Conservation (phyloP, 2,329 filamentous ascomycete genomes). For the Diaporthe humulicola region DNA sequence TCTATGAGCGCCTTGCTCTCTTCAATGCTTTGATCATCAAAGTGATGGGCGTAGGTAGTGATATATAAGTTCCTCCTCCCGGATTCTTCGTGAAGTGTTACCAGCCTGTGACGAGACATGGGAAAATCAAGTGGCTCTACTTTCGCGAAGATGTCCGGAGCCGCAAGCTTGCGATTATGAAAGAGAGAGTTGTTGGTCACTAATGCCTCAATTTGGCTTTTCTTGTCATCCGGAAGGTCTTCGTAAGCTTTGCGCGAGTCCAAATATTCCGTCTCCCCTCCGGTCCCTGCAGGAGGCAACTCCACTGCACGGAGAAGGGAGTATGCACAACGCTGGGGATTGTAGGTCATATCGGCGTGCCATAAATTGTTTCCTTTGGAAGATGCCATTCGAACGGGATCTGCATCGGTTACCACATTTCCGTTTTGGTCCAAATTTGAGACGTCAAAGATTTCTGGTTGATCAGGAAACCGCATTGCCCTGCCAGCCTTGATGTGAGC, state of each 20-base stretch:
- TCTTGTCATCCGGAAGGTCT: constrained; percentile 21
- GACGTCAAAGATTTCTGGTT: constrained; percentile 30
- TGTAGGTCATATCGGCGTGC: constrained; percentile 29
- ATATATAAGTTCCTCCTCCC: constrained; percentile 61
- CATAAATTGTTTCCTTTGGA: constrained; percentile 20
- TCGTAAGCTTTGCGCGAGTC: constrained; percentile 34
- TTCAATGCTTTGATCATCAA: constrained; percentile 51
- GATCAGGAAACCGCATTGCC: constrained; percentile 1
- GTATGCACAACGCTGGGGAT: constrained; percentile 8
- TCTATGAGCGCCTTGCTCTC: constrained; percentile 50
- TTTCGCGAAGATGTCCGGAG: constrained; percentile 51
- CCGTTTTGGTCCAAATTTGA: constrained; percentile 22
- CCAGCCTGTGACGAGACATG: constrained; percentile 53
- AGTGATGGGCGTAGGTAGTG: constrained; percentile 57
- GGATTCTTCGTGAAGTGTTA: constrained; percentile 55
- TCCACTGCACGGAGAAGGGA: constrained; percentile 28
- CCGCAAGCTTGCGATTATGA: constrained; percentile 51
- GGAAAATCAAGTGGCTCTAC: constrained; percentile 47
- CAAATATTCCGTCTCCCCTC: constrained; percentile 19
- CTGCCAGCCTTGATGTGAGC: constrained; percentile 2
- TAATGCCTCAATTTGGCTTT: background rate
- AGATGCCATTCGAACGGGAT: background rate
- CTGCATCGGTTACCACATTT: constrained; percentile 4
- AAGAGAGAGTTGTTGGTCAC: constrained; percentile 48
- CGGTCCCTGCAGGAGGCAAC: constrained; percentile 25